These are phyloP conservation scores for Euphorbia schlechtendalii DNA, from an alignment of 441 rosid genomes.

Conservation along the genomic window DNA sequence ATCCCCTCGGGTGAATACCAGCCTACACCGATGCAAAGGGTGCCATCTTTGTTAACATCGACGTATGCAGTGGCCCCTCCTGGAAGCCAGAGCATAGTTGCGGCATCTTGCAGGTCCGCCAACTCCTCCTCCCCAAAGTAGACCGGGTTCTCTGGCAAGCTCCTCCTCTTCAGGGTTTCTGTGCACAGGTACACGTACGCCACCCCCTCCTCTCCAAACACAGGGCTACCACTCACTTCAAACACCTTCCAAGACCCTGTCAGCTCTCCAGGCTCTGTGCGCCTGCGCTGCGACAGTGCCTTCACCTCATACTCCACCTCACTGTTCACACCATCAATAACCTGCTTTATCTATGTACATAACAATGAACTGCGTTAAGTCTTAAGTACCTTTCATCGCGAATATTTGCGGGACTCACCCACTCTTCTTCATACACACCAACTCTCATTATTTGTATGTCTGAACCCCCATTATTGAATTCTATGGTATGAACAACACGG, in stretches of 20 bases:
- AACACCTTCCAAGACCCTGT: slow-evolving; percentile 92
- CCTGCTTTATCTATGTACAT: no score
- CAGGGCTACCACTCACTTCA: slow-evolving; percentile 77
- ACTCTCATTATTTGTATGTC: slow-evolving; percentile 88
- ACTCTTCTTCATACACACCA: slow-evolving; percentile 83
- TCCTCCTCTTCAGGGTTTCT: slow-evolving; percentile 69
- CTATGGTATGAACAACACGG: slow-evolving; percentile 79
- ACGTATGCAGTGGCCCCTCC: slow-evolving; percentile 74
- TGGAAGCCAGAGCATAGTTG: slow-evolving; percentile 72
- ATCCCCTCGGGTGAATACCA: slow-evolving; percentile 92
- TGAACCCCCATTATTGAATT: slow-evolving; percentile 72
- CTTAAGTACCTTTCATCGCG: slow-evolving; percentile 49
- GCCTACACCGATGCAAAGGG: slow-evolving; percentile 69
- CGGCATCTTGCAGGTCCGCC: slow-evolving; percentile 65
- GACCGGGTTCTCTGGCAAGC: slow-evolving; percentile 50
- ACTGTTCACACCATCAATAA: slow-evolving; percentile 32
- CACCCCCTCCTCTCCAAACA: slow-evolving; percentile 45
- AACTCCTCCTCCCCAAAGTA: slow-evolving; percentile 80
- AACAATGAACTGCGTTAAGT: no score
- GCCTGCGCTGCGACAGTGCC: slow-evolving; percentile 68
- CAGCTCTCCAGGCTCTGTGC: slow-evolving; percentile 63
- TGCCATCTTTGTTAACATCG: slow-evolving; percentile 64
- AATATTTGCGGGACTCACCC: slow-evolving; percentile 68
- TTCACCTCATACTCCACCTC: slow-evolving; percentile 45
- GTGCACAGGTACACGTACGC: slow-evolving; percentile 66